Base-by-base conservation (phyloP, 225 moss, liverwort and hornwort genomes). In the Bryum argenteum region DNA sequence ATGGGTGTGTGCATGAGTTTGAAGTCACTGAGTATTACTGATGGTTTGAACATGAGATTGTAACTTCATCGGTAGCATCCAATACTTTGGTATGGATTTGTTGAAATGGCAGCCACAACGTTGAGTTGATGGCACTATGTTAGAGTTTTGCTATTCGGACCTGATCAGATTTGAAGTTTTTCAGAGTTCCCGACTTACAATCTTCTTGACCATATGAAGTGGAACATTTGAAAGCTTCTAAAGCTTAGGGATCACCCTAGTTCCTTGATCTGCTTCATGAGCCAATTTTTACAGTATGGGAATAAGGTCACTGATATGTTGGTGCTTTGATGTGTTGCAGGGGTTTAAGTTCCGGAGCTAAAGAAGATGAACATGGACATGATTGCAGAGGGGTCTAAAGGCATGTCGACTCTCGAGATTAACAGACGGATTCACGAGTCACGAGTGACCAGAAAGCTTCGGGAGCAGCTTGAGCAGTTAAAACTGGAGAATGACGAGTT, bases 311-410 rank as follows among this genome's bases (percentile, higher is more conserved):
- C 17, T 17, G 42, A 16, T 9, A 12, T 21, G 19, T 44, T 57
- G 57, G 2, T 59, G 1, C 23, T 37, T 5, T 56, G 42, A 19
- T 11, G 53, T 28, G 54, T 75, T 75, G 22, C 68, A 79, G 78
- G 58, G 21, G 5, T 57, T 57, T 63, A 11, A 54, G 22, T 37
- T 65, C 18, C 67, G 43, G 26, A 60, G 68, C 2, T 8, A 37
- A 47, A 65, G 50, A 61, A 54, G 10, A 73, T 70, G 80, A 80
- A 70, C 20, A 86, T 86, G 86, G 77, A 83, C 11, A 38, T 83
- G 57, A 86, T 86, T 9, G 28, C 57, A 15, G 86, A 86, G 75
- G 80, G 86, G 19, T 86, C 86, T 14, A 77, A 86, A 75, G 83
- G 86, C 37, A 73, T 83, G 66, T 86, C 86, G 18, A 81, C 83